Evolutionary conservation across 805 yeast genomes (phyloP).

Genomic region (Starmera amethionina): DNA sequence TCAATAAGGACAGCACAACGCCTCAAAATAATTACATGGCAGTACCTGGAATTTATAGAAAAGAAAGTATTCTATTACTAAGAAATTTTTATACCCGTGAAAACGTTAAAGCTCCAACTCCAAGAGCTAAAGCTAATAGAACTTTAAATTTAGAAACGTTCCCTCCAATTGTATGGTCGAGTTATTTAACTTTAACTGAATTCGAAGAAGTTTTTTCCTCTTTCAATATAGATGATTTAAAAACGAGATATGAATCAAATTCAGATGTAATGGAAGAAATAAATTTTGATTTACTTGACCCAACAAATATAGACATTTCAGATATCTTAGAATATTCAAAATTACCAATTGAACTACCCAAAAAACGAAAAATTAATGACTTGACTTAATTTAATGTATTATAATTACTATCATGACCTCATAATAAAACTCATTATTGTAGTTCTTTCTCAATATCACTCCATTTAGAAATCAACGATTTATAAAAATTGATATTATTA

Average conservation of each 20-base stretch:
- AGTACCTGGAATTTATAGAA: slow-evolving; percentile 69
- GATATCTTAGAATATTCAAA: slow-evolving; percentile 9
- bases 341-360: slow-evolving; percentile 1
- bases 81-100: slow-evolving; percentile 80
- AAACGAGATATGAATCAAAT: slow-evolving; percentile 2
- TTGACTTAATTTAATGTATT: not conserved
- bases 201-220: slow-evolving; percentile 36
- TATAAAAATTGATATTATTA: slow-evolving; percentile 65
- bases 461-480: slow-evolving; percentile 64
- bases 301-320: slow-evolving; percentile 11
- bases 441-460: slow-evolving; percentile 37
- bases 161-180: slow-evolving; percentile 48
- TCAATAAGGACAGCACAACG: slow-evolving; percentile 36
- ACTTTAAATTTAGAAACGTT: slow-evolving; percentile 45
- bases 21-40: slow-evolving; percentile 32
- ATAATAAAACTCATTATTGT: no score
- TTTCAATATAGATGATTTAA: slow-evolving; percentile 2
- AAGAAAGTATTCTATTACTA: slow-evolving; percentile 74
- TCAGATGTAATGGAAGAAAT: slow-evolving; percentile 9
- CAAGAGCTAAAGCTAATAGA: slow-evolving; percentile 64
- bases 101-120: slow-evolving; percentile 77
- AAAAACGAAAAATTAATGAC: not conserved
- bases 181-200: slow-evolving; percentile 40
- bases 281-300: slow-evolving; percentile 9
- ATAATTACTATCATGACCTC: not conserved